Base-by-base conservation (phyloP, 768 basidiomycete genomes). In the Pulveroboletus sp. region DNA sequence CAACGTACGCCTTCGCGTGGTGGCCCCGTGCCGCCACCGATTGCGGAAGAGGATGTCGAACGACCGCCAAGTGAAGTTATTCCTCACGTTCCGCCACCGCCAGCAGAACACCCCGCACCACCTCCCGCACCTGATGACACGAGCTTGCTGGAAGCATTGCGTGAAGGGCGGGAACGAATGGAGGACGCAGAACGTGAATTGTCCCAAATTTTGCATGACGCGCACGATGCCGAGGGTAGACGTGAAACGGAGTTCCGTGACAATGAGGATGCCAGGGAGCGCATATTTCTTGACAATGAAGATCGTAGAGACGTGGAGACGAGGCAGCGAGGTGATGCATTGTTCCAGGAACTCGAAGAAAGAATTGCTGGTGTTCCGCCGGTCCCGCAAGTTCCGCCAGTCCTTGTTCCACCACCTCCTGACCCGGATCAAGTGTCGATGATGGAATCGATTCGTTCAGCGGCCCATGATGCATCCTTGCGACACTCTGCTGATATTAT, bases 241-340 rank as follows among this genome's bases (percentile, higher is more conserved):
- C 78, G 88, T 10, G 87, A 90, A 48, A 64, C 63, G 8, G 79
- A 82, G 25, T 90, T 87, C 67, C 75, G 78, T 16, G 68, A 69
- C 2, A 77, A 79, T 50, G 89, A 91, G 64, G 80, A 84, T 11
- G 81, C 79, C 43, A 72, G 87, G 7, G 74, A 86, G 17, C 76
- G 69, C 8, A 63, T 82, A 2, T 89, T 88, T 63, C 58, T 74
- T 25, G 81, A 84, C 2, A 72, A 70, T 34, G 83, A 90, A 58
- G 74, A 69, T 4, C 73, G 79, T 37, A 73, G 88, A 33, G 79
- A 79, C 19, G 65, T 72, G 20, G 85, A 87, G 59, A 69, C 80
- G 11, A 67, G 70, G 45, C 73, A 79, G 39, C 65, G 66, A 24
- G 45, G 56, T 9, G 61, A 69, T 11, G 40, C 50, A 7, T 40